Evolutionary conservation across 768 basidiomycete genomes (phyloP).

Genomic region (Lactarius tabidus): DNA sequence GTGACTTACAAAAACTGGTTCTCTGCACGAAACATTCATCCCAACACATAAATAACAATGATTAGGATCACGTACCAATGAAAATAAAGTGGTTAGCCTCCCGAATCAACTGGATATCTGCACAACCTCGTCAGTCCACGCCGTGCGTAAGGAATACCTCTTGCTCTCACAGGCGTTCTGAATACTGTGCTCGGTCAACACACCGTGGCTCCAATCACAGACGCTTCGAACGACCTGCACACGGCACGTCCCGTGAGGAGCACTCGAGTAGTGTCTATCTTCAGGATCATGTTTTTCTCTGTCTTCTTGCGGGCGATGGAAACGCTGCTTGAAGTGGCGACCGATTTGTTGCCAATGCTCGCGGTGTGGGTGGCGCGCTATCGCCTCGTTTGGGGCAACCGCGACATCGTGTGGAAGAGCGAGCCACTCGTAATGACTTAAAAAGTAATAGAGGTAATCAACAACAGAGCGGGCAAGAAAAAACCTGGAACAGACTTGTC

Average conservation of each 20-base stretch:
- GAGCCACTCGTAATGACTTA: slow-evolving; percentile 59
- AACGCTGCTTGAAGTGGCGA: slow-evolving; percentile 31
- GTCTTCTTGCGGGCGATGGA: slow-evolving; percentile 32
- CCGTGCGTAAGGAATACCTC: background rate
- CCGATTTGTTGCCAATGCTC: slow-evolving; percentile 47
- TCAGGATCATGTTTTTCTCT: slow-evolving; percentile 36
- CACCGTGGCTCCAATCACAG: slow-evolving; percentile 92
- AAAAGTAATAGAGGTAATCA: slow-evolving; percentile 3
- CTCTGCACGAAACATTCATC: slow-evolving; percentile 35
- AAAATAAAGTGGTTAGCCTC: slow-evolving; percentile 89
- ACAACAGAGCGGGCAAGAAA: background rate
- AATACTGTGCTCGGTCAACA: slow-evolving; percentile 84
- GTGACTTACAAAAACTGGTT: slow-evolving; percentile 82
- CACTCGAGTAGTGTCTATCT: slow-evolving; percentile 35
- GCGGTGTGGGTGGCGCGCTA: slow-evolving; percentile 69
- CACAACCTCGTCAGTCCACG: slow-evolving; percentile 1
- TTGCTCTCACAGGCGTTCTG: slow-evolving; percentile 80
- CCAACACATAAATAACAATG: background rate
- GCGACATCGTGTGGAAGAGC: slow-evolving; percentile 72
- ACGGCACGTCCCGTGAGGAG: slow-evolving; percentile 50
- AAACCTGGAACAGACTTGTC: slow-evolving; percentile 40
- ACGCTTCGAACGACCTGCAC: slow-evolving; percentile 86
- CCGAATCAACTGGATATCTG: slow-evolving; percentile 74
- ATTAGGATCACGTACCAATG: slow-evolving; percentile 57
- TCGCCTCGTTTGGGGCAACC: slow-evolving; percentile 60